Percentiles rank a stretch among this genome's conserved stretches.
These are phyloP conservation scores for Globomyces sp. DNA, from an alignment of 371 early-diverging fungal genomes.

Conservation along the genomic window DNA sequence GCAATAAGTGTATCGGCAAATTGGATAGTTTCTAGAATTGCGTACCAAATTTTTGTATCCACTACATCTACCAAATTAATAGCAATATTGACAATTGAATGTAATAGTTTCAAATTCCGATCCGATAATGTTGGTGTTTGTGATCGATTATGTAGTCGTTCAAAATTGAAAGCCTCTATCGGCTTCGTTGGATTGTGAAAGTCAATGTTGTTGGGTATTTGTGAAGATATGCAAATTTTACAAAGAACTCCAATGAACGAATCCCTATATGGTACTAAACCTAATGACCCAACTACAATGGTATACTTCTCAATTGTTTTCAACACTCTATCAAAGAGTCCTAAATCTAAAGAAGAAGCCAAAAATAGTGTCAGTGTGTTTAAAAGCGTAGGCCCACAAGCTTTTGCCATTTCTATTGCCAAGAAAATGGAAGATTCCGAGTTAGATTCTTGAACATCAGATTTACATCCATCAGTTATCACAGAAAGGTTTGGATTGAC, in stretches of 20 bases:
- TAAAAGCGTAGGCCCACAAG: slow-evolving; percentile 81
- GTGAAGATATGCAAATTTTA: slow-evolving; percentile 49
- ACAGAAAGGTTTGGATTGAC: too few species aligned
- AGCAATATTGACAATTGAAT: slow-evolving; percentile 71
- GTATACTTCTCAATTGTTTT: slow-evolving; percentile 75
- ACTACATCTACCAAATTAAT: slow-evolving; percentile 72
- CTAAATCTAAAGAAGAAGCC: slow-evolving; percentile 80
- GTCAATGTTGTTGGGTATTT: slow-evolving; percentile 58
- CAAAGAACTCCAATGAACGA: slow-evolving; percentile 83
- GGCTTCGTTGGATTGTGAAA: neutral
- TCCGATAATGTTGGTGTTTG: slow-evolving; percentile 54
- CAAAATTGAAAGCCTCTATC: slow-evolving; percentile 6
- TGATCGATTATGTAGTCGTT: neutral
- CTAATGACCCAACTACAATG: slow-evolving; percentile 79
- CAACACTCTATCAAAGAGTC: slow-evolving; percentile 72
- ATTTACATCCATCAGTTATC: too few species aligned
- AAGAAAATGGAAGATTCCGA: slow-evolving; percentile 60
- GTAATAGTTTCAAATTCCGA: slow-evolving; percentile 75
- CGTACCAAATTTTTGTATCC: slow-evolving; percentile 78
- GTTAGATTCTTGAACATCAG: slow-evolving; percentile 1
- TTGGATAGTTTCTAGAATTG: slow-evolving; percentile 85
- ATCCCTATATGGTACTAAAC: slow-evolving; percentile 75
- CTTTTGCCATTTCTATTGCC: slow-evolving; percentile 76
- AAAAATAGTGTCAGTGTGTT: slow-evolving; percentile 72
- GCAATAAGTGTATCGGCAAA: slow-evolving; percentile 70